phyloP scores from a whole-genome alignment of 352 stramenopile genomes.

The Phytopythium aichiense region DNA sequence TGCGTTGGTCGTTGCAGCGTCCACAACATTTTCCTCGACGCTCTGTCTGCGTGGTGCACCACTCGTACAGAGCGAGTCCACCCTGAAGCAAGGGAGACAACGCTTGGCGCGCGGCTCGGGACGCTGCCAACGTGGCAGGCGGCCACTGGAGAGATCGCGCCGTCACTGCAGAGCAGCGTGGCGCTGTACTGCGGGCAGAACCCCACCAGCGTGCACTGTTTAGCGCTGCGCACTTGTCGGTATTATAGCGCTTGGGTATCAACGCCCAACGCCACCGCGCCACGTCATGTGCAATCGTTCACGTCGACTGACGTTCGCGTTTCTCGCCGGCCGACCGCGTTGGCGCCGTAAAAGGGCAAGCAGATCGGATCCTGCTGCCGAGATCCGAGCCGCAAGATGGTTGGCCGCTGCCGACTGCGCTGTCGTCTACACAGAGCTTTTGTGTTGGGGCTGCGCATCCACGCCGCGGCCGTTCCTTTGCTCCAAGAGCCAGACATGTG shows the following conservation, averaged over 20 bases:
- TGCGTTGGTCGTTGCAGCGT: no score
- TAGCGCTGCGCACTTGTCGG: not conserved
- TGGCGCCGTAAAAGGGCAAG: not conserved
- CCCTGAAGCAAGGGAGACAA: not conserved
- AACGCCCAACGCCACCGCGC: not conserved
- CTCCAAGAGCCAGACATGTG: not conserved
- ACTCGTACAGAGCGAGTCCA: not conserved
- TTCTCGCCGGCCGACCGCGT: not conserved
- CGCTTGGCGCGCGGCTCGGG: not conserved
- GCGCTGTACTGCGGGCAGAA: no score
- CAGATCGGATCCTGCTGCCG: not conserved
- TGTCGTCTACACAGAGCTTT: not conserved
- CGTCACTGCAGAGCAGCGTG: no score
- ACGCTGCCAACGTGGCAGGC: constrained; percentile 2
- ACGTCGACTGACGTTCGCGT: not conserved
- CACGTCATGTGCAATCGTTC: not conserved
- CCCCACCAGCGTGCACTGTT: not conserved
- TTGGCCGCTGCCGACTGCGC: not conserved
- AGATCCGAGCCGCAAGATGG: not conserved
- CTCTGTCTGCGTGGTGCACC: no score
- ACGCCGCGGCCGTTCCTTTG: not conserved
- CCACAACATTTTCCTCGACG: no score
- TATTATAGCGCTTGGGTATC: not conserved
- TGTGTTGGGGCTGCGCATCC: not conserved
- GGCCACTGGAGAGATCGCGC: not conserved